Percentiles rank a stretch among this genome's conserved stretches.
Conservation (phyloP, 768 basidiomycete genomes). For the Russula sp. region DNA sequence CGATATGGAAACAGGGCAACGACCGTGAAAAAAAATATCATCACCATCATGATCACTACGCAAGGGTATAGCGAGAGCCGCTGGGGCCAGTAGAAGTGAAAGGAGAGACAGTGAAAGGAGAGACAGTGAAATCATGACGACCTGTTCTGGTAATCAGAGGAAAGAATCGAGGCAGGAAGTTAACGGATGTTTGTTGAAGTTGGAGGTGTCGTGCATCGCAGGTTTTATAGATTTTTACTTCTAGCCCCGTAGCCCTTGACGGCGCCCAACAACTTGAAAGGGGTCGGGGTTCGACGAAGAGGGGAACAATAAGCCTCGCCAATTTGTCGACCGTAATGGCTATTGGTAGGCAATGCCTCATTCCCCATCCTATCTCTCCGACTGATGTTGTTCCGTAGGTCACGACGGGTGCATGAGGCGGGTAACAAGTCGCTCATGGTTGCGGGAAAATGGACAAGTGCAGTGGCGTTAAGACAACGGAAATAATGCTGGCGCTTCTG, state of each 20-base stretch:
- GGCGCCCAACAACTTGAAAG: background rate
- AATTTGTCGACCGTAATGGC: no score
- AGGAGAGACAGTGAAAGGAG: conserved; percentile 1
- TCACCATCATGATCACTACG: background rate
- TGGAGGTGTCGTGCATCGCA: background rate
- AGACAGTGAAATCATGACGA: conserved; percentile 2
- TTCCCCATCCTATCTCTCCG: no score
- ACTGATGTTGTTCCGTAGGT: no score
- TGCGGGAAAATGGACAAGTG: no score
- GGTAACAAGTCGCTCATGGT: no score
- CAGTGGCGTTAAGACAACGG: no score
- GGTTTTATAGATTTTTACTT: background rate
- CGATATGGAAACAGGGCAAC: background rate
- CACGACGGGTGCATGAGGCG: no score
- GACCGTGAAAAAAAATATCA: no score
- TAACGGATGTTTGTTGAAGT: no score
- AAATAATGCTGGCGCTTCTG: background rate
- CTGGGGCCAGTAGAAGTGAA: conserved; percentile 3
- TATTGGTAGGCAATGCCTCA: background rate
- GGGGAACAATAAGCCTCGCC: no score
- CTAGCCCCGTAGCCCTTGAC: background rate
- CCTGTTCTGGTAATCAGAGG: no score
- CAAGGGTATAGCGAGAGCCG: background rate
- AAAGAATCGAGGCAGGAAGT: no score
- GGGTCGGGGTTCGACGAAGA: background rate